These are phyloP conservation scores for Magnolia changhungtana DNA, from an alignment of 164 flowering plant genomes.

Conservation along the genomic window DNA sequence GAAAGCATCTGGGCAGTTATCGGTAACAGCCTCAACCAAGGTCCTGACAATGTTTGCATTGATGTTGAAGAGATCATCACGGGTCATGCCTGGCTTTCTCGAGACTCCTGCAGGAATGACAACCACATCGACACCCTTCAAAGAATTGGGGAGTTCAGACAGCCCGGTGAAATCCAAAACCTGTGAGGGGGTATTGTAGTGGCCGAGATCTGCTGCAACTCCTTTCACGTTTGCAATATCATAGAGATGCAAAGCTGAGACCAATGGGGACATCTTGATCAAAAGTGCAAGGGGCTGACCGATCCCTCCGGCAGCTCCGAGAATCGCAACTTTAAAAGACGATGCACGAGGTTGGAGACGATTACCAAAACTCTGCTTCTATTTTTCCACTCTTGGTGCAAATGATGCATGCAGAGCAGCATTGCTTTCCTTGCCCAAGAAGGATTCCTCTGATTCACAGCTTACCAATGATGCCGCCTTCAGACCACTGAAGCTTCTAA, in stretches of 20 bases:
- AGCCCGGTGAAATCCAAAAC: slow-evolving; percentile 19
- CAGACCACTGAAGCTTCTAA: slow-evolving; percentile 8
- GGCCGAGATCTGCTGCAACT: slow-evolving; percentile 23
- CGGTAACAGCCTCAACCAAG: slow-evolving; percentile 30
- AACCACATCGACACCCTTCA: slow-evolving; percentile 16
- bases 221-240: slow-evolving; percentile 24
- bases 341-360: slow-evolving; percentile 3
- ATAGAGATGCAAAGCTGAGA: slow-evolving; percentile 22
- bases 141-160: slow-evolving; percentile 9
- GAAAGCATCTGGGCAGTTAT: slow-evolving; percentile 37
- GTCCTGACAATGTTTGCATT: slow-evolving; percentile 40
- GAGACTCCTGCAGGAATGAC: slow-evolving; percentile 28
- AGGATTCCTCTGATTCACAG: slow-evolving; percentile 8
- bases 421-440: slow-evolving; percentile 8
- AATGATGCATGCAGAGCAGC: slow-evolving; percentile 3
- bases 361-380: not conserved
- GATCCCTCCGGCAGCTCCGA: slow-evolving; percentile 15
- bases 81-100: slow-evolving; percentile 40
- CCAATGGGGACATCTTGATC: slow-evolving; percentile 23
- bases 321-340: slow-evolving; percentile 11
- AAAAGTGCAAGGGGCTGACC: slow-evolving; percentile 17
- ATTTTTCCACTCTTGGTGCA: slow-evolving; percentile 3
- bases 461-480: not conserved
- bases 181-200: slow-evolving; percentile 18
- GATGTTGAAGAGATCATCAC: slow-evolving; percentile 46